Evolutionary conservation across 768 basidiomycete genomes (phyloP).

Genomic region (Leucocoprinus sp.): DNA sequence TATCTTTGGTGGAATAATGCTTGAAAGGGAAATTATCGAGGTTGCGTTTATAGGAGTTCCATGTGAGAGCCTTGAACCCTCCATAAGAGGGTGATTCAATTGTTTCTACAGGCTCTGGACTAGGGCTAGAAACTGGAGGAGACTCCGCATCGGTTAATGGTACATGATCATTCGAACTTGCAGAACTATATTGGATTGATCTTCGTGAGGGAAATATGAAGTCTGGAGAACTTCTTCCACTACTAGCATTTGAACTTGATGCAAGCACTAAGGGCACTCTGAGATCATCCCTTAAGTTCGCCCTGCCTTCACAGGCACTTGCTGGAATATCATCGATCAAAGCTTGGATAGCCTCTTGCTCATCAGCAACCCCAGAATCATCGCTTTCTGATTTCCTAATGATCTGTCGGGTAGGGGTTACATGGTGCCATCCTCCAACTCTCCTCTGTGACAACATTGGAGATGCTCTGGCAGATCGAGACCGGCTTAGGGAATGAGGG

Average conservation of each 20-base stretch:
- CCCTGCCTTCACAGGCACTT: not conserved
- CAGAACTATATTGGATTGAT: slow-evolving; percentile 1
- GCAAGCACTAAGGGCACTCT: not conserved
- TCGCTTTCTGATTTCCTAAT: not conserved
- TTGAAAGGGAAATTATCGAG: slow-evolving; percentile 25
- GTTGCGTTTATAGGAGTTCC: slow-evolving; percentile 28
- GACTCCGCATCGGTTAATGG: slow-evolving; percentile 7
- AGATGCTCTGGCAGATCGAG: not conserved
- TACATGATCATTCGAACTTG: not conserved
- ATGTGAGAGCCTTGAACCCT: slow-evolving; percentile 29
- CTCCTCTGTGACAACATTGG: not conserved
- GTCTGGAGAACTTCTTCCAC: not conserved
- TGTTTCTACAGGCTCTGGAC: slow-evolving; percentile 4
- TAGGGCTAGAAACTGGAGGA: slow-evolving; percentile 8
- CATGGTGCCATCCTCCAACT: too few species aligned
- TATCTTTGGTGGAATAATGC: slow-evolving; percentile 34
- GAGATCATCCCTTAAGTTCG: too few species aligned
- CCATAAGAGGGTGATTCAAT: slow-evolving; percentile 15
- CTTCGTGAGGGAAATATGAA: slow-evolving; percentile 2
- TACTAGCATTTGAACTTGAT: not conserved
- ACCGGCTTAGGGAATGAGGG: not conserved
- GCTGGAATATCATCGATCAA: not conserved
- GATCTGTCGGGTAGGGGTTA: not conserved
- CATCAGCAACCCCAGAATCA: not conserved
- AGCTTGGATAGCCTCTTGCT: slow-evolving; percentile 1